Percentiles rank a stretch among this genome's conserved stretches.
Conservation (phyloP, 306 rosid genomes). For the Vigna radiata region DNA sequence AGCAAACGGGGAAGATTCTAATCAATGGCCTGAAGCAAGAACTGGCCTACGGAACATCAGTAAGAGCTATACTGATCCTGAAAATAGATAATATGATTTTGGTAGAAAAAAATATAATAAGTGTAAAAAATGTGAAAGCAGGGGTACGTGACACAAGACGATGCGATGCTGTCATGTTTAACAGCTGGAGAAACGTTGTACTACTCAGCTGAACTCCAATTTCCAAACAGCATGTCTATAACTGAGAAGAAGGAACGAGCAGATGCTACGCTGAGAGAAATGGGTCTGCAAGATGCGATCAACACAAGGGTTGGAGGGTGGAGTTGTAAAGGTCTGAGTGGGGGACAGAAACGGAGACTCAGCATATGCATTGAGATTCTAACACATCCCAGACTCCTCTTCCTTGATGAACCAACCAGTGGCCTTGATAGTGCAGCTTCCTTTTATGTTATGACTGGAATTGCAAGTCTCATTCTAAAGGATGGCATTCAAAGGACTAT, state of each 20-base stretch:
- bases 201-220: constrained; percentile 62
- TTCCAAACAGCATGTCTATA: constrained; percentile 53
- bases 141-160: constrained; percentile 68
- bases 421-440: constrained; percentile 74
- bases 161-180: constrained; percentile 53
- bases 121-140: neutral
- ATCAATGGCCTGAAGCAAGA: constrained; percentile 2
- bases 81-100: neutral
- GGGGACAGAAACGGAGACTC: constrained; percentile 65
- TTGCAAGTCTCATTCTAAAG: constrained; percentile 32
- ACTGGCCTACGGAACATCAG: neutral
- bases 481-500: constrained; percentile 51
- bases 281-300: constrained; percentile 59
- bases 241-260: constrained; percentile 61
- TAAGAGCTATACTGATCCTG: neutral
- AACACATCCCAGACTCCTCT: constrained; percentile 58
- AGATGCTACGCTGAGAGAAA: constrained; percentile 53
- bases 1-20: neutral
- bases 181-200: constrained; percentile 52
- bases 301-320: constrained; percentile 67
- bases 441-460: constrained; percentile 59
- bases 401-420: constrained; percentile 77
- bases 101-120: neutral
- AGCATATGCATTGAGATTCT: constrained; percentile 68
- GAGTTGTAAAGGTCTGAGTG: constrained; percentile 53